These are phyloP conservation scores for Syzygium aromaticum DNA, from an alignment of 345 rosid species.

Conservation along the genomic window DNA sequence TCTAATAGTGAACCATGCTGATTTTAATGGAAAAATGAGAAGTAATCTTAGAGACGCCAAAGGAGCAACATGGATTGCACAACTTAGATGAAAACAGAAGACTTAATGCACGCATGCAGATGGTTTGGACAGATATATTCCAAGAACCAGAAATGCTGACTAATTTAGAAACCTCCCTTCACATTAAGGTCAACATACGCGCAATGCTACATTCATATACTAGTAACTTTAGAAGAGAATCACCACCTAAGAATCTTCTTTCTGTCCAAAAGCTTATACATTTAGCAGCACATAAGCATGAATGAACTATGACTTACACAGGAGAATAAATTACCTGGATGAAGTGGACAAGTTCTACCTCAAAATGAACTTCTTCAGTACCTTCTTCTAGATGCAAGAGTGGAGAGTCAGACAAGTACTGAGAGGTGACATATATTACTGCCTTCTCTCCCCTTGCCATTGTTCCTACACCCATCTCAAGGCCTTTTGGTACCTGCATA, in stretches of 20 bases:
- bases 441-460: conserved; percentile 90
- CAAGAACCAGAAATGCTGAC: background rate
- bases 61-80: background rate
- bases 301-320: background rate
- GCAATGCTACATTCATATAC: background rate
- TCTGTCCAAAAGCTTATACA: background rate
- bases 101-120: background rate
- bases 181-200: background rate
- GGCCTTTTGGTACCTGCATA: conserved; percentile 86
- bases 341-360: conserved; percentile 87
- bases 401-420: conserved; percentile 64
- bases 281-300: background rate
- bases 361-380: conserved; percentile 82
- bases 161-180: background rate
- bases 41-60: background rate
- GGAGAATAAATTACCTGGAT: conserved; percentile 50
- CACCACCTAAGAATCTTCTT: background rate
- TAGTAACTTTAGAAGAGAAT: background rate
- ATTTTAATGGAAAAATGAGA: background rate
- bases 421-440: conserved; percentile 61
- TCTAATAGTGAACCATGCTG: background rate
- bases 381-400: conserved; percentile 52
- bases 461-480: conserved; percentile 94
- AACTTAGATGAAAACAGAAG: background rate
- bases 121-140: background rate